Conservation (phyloP, 208 protist genomes). For the Crithidia mellificae region DNA sequence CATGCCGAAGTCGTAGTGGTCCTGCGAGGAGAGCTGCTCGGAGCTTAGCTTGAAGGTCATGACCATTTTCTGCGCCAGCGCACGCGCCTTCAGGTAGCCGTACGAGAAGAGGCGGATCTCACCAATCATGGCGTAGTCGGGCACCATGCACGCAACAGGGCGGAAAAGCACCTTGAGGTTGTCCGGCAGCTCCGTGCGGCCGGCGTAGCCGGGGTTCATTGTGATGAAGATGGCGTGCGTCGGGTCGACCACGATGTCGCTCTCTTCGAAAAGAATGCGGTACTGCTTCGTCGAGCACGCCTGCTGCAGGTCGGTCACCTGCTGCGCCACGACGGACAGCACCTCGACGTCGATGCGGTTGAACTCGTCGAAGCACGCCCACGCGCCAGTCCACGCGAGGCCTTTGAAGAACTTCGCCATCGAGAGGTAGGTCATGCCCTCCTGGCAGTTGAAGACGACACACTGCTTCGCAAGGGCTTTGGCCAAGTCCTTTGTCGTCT, state of each 20-base stretch:
- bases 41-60: slow-evolving; percentile 98
- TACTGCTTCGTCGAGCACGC: slow-evolving; percentile 92
- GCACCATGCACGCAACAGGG: slow-evolving; percentile 98
- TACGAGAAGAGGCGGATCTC: slow-evolving; percentile 98
- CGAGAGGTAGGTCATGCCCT: slow-evolving; percentile 95
- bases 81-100: slow-evolving; percentile 96
- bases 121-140: slow-evolving; percentile 99
- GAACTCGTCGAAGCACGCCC: slow-evolving; percentile 99
- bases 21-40: slow-evolving; percentile 98
- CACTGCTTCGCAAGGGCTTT: slow-evolving; percentile 98
- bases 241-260: slow-evolving; percentile 93
- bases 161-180: slow-evolving; percentile 98
- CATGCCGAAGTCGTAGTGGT: slow-evolving; percentile 99
- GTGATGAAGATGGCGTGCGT: slow-evolving; percentile 97
- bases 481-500: slow-evolving; percentile 98
- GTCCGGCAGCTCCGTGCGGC: slow-evolving; percentile 98
- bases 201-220: slow-evolving; percentile 99
- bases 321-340: slow-evolving; percentile 96
- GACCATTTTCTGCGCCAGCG: slow-evolving; percentile 97
- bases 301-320: slow-evolving; percentile 96
- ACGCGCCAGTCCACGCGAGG: slow-evolving; percentile 96
- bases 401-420: slow-evolving; percentile 98
- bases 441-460: slow-evolving; percentile 98
- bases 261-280: slow-evolving; percentile 94
- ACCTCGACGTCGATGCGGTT: slow-evolving; percentile 98